Evolutionary conservation across 2,329 filamentous ascomycete species (phyloP), one percentile per base, ranked within the genome.

Genomic region (Camillea tinctor): DNA sequence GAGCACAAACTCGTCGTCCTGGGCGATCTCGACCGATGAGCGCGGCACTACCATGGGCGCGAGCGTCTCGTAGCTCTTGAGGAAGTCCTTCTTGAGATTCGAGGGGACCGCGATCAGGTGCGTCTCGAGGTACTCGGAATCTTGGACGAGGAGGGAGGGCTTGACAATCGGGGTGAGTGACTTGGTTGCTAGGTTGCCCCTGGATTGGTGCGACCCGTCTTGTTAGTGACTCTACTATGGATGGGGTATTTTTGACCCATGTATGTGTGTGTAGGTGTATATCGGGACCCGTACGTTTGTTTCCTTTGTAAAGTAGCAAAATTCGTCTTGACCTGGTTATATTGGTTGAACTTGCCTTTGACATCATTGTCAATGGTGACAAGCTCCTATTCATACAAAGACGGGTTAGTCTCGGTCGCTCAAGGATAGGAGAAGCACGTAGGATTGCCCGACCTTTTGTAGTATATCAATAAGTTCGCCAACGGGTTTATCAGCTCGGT

Each of bases 111-210:
- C 95, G 67, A 99, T 84, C 26, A 99, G 87, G 74, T 97, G 93
- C 26, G 95, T 97, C 79, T 97, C 93, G 69, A 99, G 88, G 77
- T 97, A 98, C 78, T 99, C 95, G 20, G 93, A 97, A 73, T 97
- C 88, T 75, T 90, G 90, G 65, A 97, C 85, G 50, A 97, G 84
- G 60, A 93, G 79, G 57, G 84, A 81, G 8, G 94, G 93, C 71
- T 94, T 85, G 69, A 99, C 89, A 64, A 98, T 87, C 13, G 92
- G 88, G n/a, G 91, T 88, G 65, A 99, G 88, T 13, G 94, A 98
- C 75, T 94, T 96, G 68, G 93, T 97, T 21, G 93, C 86, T 53
- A 99, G 89, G 75, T 97, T 99, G 65, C 95, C 95, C 56, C 91
- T 94, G 64, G 40, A 53, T 49, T 49, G 51, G n/a, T 50, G 21